Evolutionary conservation across 2,329 filamentous ascomycete species (phyloP).

Genomic region (Thielaviopsis ethacetica): DNA sequence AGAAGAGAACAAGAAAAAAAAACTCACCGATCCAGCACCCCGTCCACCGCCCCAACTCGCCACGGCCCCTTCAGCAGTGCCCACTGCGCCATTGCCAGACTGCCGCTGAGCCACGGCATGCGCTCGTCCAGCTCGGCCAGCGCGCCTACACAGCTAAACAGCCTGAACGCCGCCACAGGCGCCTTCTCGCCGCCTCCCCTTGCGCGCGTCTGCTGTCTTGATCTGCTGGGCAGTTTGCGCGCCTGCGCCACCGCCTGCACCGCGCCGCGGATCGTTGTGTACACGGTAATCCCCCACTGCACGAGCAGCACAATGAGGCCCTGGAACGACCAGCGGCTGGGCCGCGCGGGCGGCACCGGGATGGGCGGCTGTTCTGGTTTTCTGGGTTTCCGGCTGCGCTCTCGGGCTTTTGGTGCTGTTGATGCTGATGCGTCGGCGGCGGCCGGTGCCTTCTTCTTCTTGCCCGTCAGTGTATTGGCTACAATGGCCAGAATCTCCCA

Average conservation of each 20-base stretch:
- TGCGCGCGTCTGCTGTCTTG: constrained; percentile 12
- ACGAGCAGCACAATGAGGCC: constrained; percentile 39
- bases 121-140: constrained; percentile 58
- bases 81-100: constrained; percentile 61
- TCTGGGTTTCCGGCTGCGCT: neutral
- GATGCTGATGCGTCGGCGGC: constrained; percentile 7
- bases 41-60: constrained; percentile 55
- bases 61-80: constrained; percentile 58
- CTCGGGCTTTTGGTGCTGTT: neutral
- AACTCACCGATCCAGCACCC: constrained; percentile 79
- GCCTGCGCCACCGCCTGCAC: constrained; percentile 20
- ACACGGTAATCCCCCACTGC: constrained; percentile 37
- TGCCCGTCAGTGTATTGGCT: constrained; percentile 22
- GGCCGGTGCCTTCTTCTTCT: constrained; percentile 17
- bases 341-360: neutral
- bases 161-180: constrained; percentile 59
- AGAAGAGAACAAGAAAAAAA: neutral
- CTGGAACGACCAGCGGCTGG: constrained; percentile 24
- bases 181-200: constrained; percentile 23
- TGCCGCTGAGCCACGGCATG: constrained; percentile 81
- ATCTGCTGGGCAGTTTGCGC: constrained; percentile 13
- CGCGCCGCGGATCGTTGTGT: constrained; percentile 49
- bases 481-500: constrained; percentile 71
- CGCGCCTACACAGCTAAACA: constrained; percentile 59
- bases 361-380: neutral